phyloP scores from a whole-genome alignment of 768 basidiomycete genomes.

The Punctularia strigosozonata region DNA sequence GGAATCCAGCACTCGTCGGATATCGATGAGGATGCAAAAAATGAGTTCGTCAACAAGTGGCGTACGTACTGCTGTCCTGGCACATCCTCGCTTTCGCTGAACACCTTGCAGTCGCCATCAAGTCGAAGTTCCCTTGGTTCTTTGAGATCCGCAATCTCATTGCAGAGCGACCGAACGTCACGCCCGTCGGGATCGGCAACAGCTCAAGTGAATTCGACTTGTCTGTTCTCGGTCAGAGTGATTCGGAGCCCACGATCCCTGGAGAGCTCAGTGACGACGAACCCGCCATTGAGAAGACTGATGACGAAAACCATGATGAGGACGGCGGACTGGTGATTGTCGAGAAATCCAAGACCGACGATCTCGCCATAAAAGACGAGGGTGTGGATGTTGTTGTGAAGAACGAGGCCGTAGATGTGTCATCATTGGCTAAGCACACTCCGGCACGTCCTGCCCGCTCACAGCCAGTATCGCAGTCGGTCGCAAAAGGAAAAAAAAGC shows the following conservation, averaged over 20 bases:
- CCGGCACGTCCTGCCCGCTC: not conserved
- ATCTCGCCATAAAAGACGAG: not conserved
- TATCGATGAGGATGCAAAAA: not conserved
- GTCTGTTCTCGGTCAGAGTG: not conserved
- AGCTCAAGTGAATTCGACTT: not conserved
- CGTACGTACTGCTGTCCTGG: not conserved
- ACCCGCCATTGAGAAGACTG: not conserved
- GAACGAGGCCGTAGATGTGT: too few species aligned
- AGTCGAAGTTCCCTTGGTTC: not conserved
- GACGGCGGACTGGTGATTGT: not conserved
- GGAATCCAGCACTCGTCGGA: slow-evolving; percentile 2
- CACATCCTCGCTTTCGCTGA: not conserved
- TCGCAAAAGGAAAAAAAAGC: not conserved
- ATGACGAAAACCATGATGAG: not conserved
- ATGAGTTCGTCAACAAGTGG: slow-evolving; percentile 6
- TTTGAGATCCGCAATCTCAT: not conserved
- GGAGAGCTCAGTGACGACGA: not conserved
- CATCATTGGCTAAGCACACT: slow-evolving; percentile 1
- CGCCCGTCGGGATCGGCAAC: not conserved
- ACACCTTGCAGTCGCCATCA: not conserved
- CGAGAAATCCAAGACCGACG: not conserved
- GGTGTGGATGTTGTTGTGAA: too few species aligned
- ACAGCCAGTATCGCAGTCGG: not conserved
- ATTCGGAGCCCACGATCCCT: not conserved
- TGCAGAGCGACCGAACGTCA: not conserved